Evolutionary conservation across 1,139 yeast species (phyloP).

Genomic region (Nakaseomyces uthaithaninus): DNA sequence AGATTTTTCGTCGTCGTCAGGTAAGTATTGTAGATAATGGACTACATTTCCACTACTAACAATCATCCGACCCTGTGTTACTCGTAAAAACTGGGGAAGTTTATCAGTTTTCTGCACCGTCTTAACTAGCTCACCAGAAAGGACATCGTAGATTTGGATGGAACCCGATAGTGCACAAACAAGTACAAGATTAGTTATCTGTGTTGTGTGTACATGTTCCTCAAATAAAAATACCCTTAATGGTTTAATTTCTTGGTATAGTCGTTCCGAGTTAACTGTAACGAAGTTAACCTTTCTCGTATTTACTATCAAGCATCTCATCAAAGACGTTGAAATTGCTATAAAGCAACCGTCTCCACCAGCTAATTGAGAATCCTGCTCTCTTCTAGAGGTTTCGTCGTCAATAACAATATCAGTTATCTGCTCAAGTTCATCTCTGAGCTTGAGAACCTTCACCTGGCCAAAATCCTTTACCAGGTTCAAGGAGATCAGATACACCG

Average conservation of each 20-base stretch:
- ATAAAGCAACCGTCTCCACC: conserved; percentile 50
- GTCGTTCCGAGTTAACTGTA: not conserved
- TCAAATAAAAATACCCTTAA: conserved; percentile 17
- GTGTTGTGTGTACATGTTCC: conserved; percentile 29
- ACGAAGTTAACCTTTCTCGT: conserved; percentile 11
- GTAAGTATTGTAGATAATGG: conserved; percentile 26
- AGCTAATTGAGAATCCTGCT: conserved; percentile 34
- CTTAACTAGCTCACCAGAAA: conserved; percentile 34
- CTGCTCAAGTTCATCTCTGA: conserved; percentile 33
- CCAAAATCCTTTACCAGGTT: conserved; percentile 25
- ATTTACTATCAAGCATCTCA: conserved; percentile 36
- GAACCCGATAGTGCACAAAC: conserved; percentile 60
- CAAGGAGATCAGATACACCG: conserved; percentile 28
- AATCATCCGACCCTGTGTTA: conserved; percentile 29
- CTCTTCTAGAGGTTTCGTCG: conserved; percentile 23
- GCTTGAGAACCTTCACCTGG: conserved; percentile 15
- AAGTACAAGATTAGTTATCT: conserved; percentile 38
- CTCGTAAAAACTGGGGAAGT: conserved; percentile 26
- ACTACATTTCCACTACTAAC: conserved; percentile 27
- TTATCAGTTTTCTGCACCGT: conserved; percentile 28
- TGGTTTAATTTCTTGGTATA: conserved; percentile 3
- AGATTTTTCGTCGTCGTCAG: conserved; percentile 13
- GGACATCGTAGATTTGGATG: conserved; percentile 52
- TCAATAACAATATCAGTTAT: conserved; percentile 38
- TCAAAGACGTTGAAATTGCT: conserved; percentile 38